phyloP scores from a whole-genome alignment of 345 rosid species.

The Schrenkiella parvula region DNA sequence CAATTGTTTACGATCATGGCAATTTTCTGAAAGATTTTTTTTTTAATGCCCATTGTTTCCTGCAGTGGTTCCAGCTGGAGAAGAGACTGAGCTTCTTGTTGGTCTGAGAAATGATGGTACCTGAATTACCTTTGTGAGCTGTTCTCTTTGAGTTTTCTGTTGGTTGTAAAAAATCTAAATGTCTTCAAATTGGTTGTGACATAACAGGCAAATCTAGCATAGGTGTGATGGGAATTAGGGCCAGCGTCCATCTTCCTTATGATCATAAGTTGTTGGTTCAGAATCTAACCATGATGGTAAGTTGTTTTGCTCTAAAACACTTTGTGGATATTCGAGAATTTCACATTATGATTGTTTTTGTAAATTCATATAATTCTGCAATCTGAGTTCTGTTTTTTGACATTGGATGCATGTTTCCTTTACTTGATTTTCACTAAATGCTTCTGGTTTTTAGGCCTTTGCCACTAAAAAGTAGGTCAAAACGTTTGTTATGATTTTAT shows the following conservation, averaged over 20 bases:
- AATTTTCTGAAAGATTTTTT: background rate
- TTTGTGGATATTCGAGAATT: background rate
- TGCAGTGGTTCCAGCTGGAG: conserved; percentile 86
- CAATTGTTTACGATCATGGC: background rate
- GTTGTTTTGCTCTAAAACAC: background rate
- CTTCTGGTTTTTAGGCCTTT: background rate
- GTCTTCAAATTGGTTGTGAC: conserved; percentile 13
- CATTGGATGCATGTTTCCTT: background rate
- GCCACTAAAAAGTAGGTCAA: background rate
- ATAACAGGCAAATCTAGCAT: conserved; percentile 57
- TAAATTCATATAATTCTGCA: background rate
- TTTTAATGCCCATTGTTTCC: background rate
- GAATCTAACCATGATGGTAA: conserved; percentile 83
- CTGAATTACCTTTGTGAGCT: background rate
- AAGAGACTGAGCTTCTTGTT: conserved; percentile 79
- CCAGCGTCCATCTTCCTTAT: conserved; percentile 83
- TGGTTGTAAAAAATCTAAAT: background rate
- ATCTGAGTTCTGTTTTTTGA: background rate
- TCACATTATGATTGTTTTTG: background rate
- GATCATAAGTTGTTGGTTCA: conserved; percentile 78
- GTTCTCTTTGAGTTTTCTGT: background rate
- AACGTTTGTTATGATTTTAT: background rate
- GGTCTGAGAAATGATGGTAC: conserved; percentile 90
- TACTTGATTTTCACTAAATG: background rate
- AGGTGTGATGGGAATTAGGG: conserved; percentile 77